phyloP scores from a whole-genome alignment of 2,329 filamentous ascomycete genomes.

The Pleoardoris graminearum region DNA sequence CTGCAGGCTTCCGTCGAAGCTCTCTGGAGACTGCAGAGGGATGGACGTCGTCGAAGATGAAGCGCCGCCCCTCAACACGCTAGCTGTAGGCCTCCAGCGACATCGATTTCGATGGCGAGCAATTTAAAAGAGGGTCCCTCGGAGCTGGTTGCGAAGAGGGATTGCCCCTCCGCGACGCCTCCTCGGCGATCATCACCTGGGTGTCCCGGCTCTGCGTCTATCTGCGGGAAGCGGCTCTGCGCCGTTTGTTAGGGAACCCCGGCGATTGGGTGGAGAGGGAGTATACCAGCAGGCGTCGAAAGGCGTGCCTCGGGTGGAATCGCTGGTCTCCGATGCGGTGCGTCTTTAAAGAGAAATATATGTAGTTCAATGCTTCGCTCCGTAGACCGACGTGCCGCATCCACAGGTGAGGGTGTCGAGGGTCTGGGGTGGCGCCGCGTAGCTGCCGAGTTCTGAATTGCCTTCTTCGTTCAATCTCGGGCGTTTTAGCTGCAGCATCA shows the following conservation, averaged over 20 bases:
- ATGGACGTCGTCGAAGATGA: conserved; percentile 2
- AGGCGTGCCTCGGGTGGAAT: too few species aligned
- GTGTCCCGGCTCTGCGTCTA: conserved; percentile 12
- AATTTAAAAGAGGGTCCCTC: neutral
- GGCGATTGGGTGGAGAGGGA: neutral
- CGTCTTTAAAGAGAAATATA: too few species aligned
- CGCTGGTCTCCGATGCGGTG: too few species aligned
- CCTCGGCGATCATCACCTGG: conserved; percentile 25
- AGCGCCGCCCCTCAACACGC: conserved; percentile 8
- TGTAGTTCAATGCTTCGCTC: too few species aligned
- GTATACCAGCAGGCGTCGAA: neutral
- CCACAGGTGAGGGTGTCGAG: too few species aligned
- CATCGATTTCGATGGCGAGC: neutral
- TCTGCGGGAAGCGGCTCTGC: neutral
- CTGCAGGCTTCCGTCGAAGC: conserved; percentile 5
- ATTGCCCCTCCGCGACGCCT: conserved; percentile 4
- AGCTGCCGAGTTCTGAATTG: neutral
- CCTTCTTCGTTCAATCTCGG: neutral
- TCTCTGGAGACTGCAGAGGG: neutral
- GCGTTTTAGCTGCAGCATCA: conserved; percentile 6
- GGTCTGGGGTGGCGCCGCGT: too few species aligned
- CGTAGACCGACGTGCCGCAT: too few species aligned
- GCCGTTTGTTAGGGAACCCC: neutral
- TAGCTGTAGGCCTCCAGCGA: neutral
- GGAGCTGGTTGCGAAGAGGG: neutral